Evolutionary conservation across 176 grass and related monocot genomes (phyloP).

Genomic region (maize (Zea mays)): DNA sequence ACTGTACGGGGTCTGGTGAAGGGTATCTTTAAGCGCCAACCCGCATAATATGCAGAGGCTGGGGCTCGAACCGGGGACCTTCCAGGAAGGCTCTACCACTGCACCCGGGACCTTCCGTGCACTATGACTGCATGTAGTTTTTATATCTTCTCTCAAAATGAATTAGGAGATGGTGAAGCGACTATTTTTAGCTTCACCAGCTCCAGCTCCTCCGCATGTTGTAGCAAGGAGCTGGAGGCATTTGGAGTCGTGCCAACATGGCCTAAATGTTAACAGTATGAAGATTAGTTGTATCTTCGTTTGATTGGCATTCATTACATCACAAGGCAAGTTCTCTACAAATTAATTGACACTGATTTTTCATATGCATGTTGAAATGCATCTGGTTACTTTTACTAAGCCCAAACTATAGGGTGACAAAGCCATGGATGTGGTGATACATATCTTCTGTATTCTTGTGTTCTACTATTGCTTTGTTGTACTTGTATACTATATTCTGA

Average conservation of each 20-base stretch:
- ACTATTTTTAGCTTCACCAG: neutral
- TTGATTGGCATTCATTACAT: constrained; percentile 22
- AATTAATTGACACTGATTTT: constrained; percentile 6
- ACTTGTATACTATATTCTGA: constrained; percentile 36
- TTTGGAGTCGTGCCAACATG: neutral
- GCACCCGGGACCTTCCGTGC: too few species aligned
- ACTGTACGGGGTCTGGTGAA: too few species aligned
- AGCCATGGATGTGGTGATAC: neutral
- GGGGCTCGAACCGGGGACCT: too few species aligned
- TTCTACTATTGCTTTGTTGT: constrained; percentile 20
- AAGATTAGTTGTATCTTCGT: neutral
- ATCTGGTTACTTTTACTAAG: neutral
- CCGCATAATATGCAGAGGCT: too few species aligned
- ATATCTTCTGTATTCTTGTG: constrained; percentile 25
- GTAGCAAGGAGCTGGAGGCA: neutral
- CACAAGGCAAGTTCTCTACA: neutral
- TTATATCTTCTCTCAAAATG: neutral
- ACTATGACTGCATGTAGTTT: neutral
- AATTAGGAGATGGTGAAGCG: neutral
- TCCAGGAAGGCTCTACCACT: too few species aligned
- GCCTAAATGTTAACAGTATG: neutral
- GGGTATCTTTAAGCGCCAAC: too few species aligned
- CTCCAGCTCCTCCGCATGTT: neutral
- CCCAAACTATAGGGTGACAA: neutral
- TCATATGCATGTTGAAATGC: neutral